Evolutionary conservation across 495 filamentous ascomycete species (phyloP), one percentile per base, ranked within the genome.

Genomic region (Xylaria venustula): DNA sequence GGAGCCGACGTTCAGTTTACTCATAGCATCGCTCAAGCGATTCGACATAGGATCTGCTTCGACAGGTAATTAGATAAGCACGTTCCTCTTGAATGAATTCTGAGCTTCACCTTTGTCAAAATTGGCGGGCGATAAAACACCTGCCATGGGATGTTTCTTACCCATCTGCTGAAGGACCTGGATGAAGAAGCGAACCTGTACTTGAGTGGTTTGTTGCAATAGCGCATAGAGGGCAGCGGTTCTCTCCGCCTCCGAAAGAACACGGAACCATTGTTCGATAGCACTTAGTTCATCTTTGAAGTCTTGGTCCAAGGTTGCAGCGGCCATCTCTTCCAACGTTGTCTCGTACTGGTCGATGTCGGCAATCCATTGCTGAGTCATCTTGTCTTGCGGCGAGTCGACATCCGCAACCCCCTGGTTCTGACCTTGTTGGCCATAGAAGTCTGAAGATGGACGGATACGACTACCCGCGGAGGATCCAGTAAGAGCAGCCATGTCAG

Each of bases 251-350:
- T 98, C 94, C 68, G 93, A 97, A 55, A 98, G 81, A 26, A 98
- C 94, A 46, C 92, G 89, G 75, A 98, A 98, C 94, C 94, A 98
- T 78, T 98, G 93, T 79, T 98, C 94, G 70, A 98, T 98, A 60
- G 94, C 94, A 74, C 90, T 94, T 52, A 98, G 85, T 76, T 98
- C 94, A 78, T 98, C 94, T 80, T 98, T 98, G 80, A 98, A 98
- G 65, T 98, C 95, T 76, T 98, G 95, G 73, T 98, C 94, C 34
- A 98, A 80, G 11, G 95, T 97, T 47, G 95, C 94, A 30, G 93
- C 92, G 19, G 94, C 95, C 94, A 98, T 98, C 73, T 98, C 94
- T 73, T 98, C 95, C 67, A 98, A 75, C 3, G 94, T 98, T 45
- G 84, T 95, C 82, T 98, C 94, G 66, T 96, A 96, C 72, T 97